phyloP scores from a whole-genome alignment of 2,329 filamentous ascomycete genomes.

The Phialophora tarda region DNA sequence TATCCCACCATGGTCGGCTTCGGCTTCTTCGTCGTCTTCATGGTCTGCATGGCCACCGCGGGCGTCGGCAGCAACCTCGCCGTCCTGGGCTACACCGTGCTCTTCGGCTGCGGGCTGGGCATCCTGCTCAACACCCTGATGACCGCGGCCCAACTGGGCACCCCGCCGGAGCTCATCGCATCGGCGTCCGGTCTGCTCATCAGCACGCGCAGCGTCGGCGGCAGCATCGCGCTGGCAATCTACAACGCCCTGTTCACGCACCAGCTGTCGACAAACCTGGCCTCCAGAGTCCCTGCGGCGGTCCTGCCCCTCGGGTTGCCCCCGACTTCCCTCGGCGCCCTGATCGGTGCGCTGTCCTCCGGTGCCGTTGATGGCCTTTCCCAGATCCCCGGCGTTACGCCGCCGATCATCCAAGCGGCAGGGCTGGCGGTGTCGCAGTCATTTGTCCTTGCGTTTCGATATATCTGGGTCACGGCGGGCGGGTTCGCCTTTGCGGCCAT shows the following conservation, averaged over 20 bases:
- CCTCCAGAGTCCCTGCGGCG: constrained; percentile 19
- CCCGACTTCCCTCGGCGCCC: constrained; percentile 6
- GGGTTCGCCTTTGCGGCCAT: constrained; percentile 18
- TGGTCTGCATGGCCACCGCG: constrained; percentile 17
- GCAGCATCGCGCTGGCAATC: constrained; percentile 26
- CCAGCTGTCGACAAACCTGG: constrained; percentile 15
- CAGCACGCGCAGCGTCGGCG: constrained; percentile 26
- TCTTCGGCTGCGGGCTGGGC: constrained; percentile 24
- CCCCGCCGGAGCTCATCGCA: constrained; percentile 31
- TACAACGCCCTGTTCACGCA: constrained; percentile 20
- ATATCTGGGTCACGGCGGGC: constrained; percentile 20
- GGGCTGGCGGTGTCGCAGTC: constrained; percentile 22
- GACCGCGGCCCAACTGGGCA: constrained; percentile 27
- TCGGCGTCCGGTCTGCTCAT: constrained; percentile 25
- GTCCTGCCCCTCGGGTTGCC: constrained; percentile 20
- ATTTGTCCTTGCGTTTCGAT: constrained; percentile 17
- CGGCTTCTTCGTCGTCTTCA: constrained; percentile 21
- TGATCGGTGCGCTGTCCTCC: constrained; percentile 22
- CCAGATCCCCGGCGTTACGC: constrained; percentile 17
- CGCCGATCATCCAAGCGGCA: constrained; percentile 21
- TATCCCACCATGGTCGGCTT: constrained; percentile 13
- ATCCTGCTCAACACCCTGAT: constrained; percentile 24
- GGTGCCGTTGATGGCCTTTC: neutral
- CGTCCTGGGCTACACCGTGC: constrained; percentile 25
- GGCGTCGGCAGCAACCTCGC: neutral